Base-by-base conservation (phyloP, 2,329 filamentous ascomycete species). In the Trichoderma sp. region DNA sequence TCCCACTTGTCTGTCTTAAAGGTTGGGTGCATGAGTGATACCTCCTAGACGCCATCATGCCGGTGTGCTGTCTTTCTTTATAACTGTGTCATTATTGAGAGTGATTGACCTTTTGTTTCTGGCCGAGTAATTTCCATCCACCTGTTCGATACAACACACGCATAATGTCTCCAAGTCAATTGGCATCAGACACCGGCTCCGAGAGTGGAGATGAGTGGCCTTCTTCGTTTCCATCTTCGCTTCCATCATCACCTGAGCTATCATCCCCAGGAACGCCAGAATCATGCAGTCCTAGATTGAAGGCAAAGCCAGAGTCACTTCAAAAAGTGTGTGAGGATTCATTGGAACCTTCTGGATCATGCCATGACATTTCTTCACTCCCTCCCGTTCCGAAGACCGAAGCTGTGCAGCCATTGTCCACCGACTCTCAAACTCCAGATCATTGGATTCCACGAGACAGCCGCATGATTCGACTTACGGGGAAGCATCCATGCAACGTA, bases 401-500 rank as follows among this genome's bases (percentile, higher is more conserved):
- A 16, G 5, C 33, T 16, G 29, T 64, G 6, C 21, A 29, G 27
- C 49, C 49, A 31, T 27, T 52, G 4, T 49, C 57, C 21, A 52
- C 35, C 31, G 72, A 91, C 11, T 55, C 61, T 21, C 61, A 91
- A 71, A 97, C 94, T 0, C 94, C 94, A 10, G 94, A 97, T 76
- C 83, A 81, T 73, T 92, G 95, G 82, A 92, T 97, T 24, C 85
- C 89, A 27, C 86, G 94, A 77, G 94, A 97, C 80, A 84, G 91
- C 0, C 87, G 94, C 52, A 83, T 97, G 19, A 96, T 97, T 72
- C 87, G 94, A 62, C 83, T 97, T 16, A 97, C 94, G 13, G 94
- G 94, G 29, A 87, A 92, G 6, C 94, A 97, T 79, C 94, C 94
- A 0, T 97, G 96, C 83, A 97, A 97, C 74, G 91, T 92, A 60